phyloP scores from a whole-genome alignment of 2,329 filamentous ascomycete genomes.

The Diplodia scrobiculata region DNA sequence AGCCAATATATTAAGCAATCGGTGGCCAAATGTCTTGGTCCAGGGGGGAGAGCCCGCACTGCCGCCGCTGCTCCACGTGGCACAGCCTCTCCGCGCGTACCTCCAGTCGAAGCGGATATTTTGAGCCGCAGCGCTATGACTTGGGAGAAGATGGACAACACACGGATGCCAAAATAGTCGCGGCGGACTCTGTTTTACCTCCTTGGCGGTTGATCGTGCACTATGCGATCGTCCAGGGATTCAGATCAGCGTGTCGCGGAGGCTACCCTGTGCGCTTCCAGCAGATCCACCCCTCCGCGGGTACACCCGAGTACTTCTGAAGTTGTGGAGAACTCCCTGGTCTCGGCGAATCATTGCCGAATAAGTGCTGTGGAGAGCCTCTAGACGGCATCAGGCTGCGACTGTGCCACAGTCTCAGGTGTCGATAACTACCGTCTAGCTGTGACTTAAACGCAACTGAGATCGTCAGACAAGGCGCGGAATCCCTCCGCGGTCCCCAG shows the following conservation, averaged over 20 bases:
- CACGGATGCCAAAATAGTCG: neutral
- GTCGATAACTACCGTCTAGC: neutral
- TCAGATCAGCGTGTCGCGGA: constrained; percentile 8
- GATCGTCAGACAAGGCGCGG: neutral
- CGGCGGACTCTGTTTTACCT: neutral
- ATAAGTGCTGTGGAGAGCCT: neutral
- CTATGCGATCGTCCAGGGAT: constrained; percentile 3
- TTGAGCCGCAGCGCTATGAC: neutral
- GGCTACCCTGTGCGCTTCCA: constrained; percentile 6
- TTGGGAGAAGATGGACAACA: neutral
- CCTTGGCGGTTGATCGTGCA: neutral
- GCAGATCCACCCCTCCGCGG: constrained; percentile 3
- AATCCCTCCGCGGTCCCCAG: neutral
- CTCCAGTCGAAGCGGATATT: neutral
- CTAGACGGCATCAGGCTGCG: neutral
- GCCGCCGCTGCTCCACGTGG: neutral
- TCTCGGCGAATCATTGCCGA: constrained; percentile 9
- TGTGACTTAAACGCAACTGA: neutral
- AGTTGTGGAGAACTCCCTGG: constrained; percentile 4
- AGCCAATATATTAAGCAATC: constrained; percentile 7
- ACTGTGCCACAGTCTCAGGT: constrained; percentile 9
- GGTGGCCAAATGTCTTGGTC: neutral
- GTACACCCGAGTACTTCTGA: neutral
- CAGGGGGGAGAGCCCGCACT: neutral
- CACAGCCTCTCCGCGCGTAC: neutral